Conservation (phyloP, 2,329 filamentous ascomycete species). For the Chrysosporium keratinophilum region DNA sequence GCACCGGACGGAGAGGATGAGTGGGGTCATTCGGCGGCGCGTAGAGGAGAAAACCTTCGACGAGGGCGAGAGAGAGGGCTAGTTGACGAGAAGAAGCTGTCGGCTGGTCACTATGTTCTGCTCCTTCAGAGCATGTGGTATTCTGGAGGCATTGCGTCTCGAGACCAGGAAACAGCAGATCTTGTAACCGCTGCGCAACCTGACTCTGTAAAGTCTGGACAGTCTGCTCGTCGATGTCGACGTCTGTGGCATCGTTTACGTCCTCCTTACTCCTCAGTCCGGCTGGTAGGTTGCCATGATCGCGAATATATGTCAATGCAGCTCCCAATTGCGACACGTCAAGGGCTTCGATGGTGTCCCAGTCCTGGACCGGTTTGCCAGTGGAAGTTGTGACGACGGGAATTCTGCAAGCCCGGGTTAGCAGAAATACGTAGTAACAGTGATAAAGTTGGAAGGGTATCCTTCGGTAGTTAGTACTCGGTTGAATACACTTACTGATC, state of each 20-base stretch:
- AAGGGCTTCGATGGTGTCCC: slow-evolving; percentile 79
- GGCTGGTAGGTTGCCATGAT: slow-evolving; percentile 48
- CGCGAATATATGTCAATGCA: slow-evolving; percentile 59
- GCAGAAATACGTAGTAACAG: background rate
- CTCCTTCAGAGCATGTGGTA: too few species aligned
- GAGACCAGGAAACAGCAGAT: background rate
- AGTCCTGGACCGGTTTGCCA: slow-evolving; percentile 59
- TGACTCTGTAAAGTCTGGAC: slow-evolving; percentile 18
- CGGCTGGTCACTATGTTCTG: too few species aligned
- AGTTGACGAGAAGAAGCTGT: too few species aligned
- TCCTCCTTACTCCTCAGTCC: slow-evolving; percentile 49
- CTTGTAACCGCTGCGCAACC: slow-evolving; percentile 20
- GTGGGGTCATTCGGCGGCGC: slow-evolving; percentile 33
- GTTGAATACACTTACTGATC: slow-evolving; percentile 41
- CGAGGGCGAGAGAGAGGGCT: slow-evolving; percentile 49
- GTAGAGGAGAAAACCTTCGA: slow-evolving; percentile 86
- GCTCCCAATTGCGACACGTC: slow-evolving; percentile 58
- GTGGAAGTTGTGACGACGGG: slow-evolving; percentile 40
- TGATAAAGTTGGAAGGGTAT: too few species aligned
- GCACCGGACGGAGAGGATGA: slow-evolving; percentile 24
- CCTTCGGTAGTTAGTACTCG: too few species aligned
- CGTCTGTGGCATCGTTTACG: slow-evolving; percentile 44
- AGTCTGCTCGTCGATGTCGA: slow-evolving; percentile 26
- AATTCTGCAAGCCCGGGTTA: slow-evolving; percentile 25
- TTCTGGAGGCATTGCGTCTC: background rate